Evolutionary conservation across 805 yeast genomes (phyloP).

Genomic region (Cephaloascus albidus): DNA sequence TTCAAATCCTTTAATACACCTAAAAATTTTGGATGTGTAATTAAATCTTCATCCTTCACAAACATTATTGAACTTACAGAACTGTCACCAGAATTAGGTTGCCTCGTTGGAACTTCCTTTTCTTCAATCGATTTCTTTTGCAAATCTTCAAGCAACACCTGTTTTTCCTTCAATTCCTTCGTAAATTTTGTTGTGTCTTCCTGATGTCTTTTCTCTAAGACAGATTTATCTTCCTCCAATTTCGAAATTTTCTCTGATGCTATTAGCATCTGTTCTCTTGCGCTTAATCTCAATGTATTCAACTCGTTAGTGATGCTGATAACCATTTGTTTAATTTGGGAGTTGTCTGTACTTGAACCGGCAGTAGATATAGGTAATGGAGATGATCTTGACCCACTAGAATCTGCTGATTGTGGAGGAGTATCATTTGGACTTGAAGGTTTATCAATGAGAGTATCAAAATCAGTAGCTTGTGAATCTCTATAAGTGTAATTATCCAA

Average conservation of each 20-base stretch:
- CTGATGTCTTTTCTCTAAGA: neutral
- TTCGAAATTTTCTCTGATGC: constrained; percentile 22
- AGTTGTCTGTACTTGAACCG: constrained; percentile 2
- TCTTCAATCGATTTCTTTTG: constrained; percentile 3
- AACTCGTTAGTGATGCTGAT: constrained; percentile 23
- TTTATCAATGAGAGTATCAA: neutral
- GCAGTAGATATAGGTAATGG: too few relatives aligned
- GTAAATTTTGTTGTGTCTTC: neutral
- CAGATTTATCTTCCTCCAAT: constrained; percentile 15
- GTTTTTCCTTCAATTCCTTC: constrained; percentile 3
- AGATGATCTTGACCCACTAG: neutral
- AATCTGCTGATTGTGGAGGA: neutral
- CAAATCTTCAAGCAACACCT: constrained; percentile 20
- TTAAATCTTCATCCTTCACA: constrained; percentile 11
- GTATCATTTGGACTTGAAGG: neutral
- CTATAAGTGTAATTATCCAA: neutral
- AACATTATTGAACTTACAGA: too few relatives aligned
- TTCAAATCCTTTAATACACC: constrained; percentile 19
- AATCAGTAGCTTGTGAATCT: neutral
- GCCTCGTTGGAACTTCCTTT: neutral
- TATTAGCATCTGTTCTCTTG: constrained; percentile 25
- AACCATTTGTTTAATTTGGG: constrained; percentile 20
- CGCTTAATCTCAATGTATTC: constrained; percentile 16
- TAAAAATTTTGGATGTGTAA: constrained; percentile 1
- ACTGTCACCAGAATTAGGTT: constrained; percentile 15